These are phyloP conservation scores for Monilinia fructigena DNA, from an alignment of 2,329 filamentous ascomycete species.

Conservation along the genomic window DNA sequence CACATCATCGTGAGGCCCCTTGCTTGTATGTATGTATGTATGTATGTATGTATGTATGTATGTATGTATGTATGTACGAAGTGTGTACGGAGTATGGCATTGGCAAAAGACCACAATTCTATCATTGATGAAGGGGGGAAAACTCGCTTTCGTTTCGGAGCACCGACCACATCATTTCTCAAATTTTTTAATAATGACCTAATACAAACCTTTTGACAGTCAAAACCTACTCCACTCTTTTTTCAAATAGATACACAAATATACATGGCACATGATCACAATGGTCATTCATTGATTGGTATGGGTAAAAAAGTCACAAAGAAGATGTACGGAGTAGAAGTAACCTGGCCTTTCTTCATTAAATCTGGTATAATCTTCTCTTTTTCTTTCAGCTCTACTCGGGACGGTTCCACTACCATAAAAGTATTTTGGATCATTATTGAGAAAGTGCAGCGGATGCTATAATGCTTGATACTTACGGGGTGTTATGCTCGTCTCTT, in stretches of 20 bases:
- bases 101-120: not conserved
- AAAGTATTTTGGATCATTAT: conserved; percentile 7
- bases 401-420: conserved; percentile 14
- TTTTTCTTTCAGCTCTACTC: conserved; percentile 19
- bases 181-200: not conserved
- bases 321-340: not conserved
- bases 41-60: no score
- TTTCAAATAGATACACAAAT: not conserved
- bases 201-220: not conserved
- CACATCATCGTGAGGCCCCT: not conserved
- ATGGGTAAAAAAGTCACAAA: conserved; percentile 1
- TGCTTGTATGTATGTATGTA: not conserved
- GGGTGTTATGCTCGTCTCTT: not conserved
- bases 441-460: not conserved
- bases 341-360: not conserved
- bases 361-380: not conserved
- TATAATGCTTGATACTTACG: not conserved
- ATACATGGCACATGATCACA: conserved; percentile 10
- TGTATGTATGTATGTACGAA: no score
- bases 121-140: conserved; percentile 17
- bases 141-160: conserved; percentile 19
- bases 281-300: not conserved
- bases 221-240: conserved; percentile 4
- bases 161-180: conserved; percentile 9
- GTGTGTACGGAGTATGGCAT: no score